phyloP scores from a whole-genome alignment of 2,329 filamentous ascomycete species.

The Epichloe hybrida region DNA sequence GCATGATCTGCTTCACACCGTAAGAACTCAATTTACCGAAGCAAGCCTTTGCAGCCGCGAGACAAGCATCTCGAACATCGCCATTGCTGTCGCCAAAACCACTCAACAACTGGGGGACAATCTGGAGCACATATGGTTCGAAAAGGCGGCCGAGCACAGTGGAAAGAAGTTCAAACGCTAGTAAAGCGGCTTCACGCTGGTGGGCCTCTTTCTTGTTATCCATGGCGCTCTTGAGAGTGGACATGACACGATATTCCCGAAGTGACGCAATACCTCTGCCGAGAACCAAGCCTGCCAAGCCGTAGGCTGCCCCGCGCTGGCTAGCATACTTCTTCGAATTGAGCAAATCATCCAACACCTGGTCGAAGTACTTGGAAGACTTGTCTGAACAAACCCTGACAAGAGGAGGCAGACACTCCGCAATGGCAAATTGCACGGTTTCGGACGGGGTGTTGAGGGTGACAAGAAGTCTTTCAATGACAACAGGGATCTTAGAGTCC shows the following conservation, averaged over 20 bases:
- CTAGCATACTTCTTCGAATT: constrained; percentile 84
- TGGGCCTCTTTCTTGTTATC: constrained; percentile 92
- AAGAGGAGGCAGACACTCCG: constrained; percentile 85
- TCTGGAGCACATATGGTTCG: constrained; percentile 92
- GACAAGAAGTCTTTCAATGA: constrained; percentile 71
- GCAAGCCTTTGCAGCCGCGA: constrained; percentile 87
- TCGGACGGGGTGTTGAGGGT: constrained; percentile 92
- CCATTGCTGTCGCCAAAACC: constrained; percentile 81
- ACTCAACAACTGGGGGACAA: constrained; percentile 77
- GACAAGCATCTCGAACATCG: constrained; percentile 83
- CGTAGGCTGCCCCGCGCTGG: constrained; percentile 87
- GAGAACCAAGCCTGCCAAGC: constrained; percentile 75
- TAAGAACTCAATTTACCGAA: constrained; percentile 90
- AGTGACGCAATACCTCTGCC: constrained; percentile 76
- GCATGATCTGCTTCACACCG: constrained; percentile 87
- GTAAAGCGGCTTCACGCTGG: constrained; percentile 74
- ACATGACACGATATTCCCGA: constrained; percentile 75
- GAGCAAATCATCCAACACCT: constrained; percentile 70
- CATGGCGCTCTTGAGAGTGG: constrained; percentile 63
- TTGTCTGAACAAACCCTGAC: constrained; percentile 69
- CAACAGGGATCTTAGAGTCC: constrained; percentile 77
- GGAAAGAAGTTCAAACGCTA: constrained; percentile 85
- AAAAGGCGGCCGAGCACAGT: constrained; percentile 77
- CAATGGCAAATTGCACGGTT: constrained; percentile 91
- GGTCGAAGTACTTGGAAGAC: constrained; percentile 64